These are phyloP conservation scores for Sindora glabra DNA, from an alignment of 306 rosid species.

Conservation along the genomic window DNA sequence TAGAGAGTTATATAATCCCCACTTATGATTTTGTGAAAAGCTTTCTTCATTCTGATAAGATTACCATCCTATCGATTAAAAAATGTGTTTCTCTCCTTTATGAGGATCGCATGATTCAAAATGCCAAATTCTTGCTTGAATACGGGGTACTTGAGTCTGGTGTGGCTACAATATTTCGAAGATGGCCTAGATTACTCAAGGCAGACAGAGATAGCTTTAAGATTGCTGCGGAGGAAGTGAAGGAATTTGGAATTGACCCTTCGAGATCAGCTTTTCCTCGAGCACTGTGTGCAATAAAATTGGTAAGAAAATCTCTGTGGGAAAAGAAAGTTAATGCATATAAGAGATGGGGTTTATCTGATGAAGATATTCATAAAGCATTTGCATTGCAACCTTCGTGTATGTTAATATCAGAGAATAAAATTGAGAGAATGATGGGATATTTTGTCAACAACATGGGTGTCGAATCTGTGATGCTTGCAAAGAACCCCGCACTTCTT, in stretches of 20 bases:
- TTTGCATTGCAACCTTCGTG: slow-evolving; percentile 22
- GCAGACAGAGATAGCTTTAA: not conserved
- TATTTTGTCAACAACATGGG: slow-evolving; percentile 32
- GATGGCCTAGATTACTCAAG: not conserved
- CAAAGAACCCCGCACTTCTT: not conserved
- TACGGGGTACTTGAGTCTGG: not conserved
- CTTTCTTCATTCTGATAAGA: slow-evolving; percentile 9
- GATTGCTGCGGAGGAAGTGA: slow-evolving; percentile 9
- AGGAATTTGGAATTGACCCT: slow-evolving; percentile 19
- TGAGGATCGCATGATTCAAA: not conserved
- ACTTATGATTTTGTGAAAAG: slow-evolving; percentile 1
- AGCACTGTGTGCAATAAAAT: not conserved
- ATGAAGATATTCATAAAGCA: slow-evolving; percentile 29
- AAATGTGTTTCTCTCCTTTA: not conserved
- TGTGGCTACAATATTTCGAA: not conserved
- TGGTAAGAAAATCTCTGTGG: slow-evolving; percentile 18
- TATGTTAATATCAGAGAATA: slow-evolving; percentile 24
- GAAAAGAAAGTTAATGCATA: not conserved
- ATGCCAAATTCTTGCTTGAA: not conserved
- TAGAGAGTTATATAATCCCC: slow-evolving; percentile 3
- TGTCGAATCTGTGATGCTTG: slow-evolving; percentile 11
- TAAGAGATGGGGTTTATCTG: slow-evolving; percentile 50
- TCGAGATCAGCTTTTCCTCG: not conserved
- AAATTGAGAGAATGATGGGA: slow-evolving; percentile 30
- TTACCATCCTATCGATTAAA: too few species aligned